Conservation (phyloP, 192 early-diverging fungal genomes). For the Geranomyces variabilis region DNA sequence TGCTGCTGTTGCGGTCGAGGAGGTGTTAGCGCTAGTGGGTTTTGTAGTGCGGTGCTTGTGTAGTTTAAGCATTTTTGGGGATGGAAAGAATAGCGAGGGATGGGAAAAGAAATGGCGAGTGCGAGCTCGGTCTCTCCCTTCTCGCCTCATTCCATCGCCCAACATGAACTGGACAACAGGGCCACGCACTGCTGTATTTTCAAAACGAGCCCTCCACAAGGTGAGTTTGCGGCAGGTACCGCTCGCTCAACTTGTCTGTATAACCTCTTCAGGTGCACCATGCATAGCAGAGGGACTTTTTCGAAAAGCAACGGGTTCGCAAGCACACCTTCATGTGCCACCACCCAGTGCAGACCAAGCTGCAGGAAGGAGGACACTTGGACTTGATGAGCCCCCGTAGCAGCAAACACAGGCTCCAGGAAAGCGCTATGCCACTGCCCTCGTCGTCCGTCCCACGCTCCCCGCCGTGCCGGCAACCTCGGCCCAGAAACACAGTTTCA, state of each 20-base stretch:
- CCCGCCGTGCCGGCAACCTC: no score
- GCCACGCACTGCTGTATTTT: not conserved
- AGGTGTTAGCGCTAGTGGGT: no score
- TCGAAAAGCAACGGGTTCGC: not conserved
- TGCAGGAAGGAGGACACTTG: not conserved
- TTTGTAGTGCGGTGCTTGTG: no score
- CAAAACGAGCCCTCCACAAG: not conserved
- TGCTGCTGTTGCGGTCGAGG: no score
- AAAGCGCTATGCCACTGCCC: no score
- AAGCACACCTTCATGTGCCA: not conserved
- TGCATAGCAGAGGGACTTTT: not conserved
- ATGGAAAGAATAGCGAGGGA: no score
- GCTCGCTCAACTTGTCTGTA: not conserved
- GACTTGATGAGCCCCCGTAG: not conserved
- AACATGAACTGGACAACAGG: constrained; percentile 6
- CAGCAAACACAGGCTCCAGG: no score
- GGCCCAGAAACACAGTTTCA: not conserved
- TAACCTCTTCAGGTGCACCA: not conserved
- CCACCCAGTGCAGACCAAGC: not conserved
- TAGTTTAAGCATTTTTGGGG: no score
- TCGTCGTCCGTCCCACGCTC: no score
- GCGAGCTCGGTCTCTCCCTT: not conserved
- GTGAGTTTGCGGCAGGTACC: not conserved
- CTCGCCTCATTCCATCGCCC: not conserved
- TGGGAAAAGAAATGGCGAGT: not conserved